Evolutionary conservation across 2,329 filamentous ascomycete genomes (phyloP), one percentile per base, ranked within the genome.

Genomic region (Aspergillus bombycis): DNA sequence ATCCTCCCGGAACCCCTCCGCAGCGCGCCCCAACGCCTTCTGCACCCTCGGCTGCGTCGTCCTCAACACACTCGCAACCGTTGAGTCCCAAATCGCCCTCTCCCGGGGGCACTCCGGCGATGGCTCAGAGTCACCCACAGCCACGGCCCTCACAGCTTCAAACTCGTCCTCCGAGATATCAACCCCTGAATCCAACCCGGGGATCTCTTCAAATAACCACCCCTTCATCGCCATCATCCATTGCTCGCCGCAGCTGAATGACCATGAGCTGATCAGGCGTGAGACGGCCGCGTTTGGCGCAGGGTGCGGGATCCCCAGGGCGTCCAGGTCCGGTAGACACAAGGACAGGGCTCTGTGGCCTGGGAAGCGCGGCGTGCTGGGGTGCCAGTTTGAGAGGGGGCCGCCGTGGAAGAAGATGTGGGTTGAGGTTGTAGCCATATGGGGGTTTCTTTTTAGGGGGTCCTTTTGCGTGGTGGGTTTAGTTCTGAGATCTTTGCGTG

Each of bases 201-300:
- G 46, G 2, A 50, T 28, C 3, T 19, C 46, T n/a, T 65, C 63
- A n/a, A 65, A 65, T 16, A 65, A 50, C 63, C 63, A 65, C 23
- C 61, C 61, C 19, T 65, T 65, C 21, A 63, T 26, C 2, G 61
- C 63, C 63, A 65, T 65, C 63, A 65, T 65, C 63, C 63, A 65
- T 43, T 65, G 63, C 41, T 65, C 63, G n/a, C 63, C 63, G 43
- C 61, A 56, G 28, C n/a, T 32, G 52, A 65, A 65, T 23, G n/a
- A 14, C 32, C 58, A 65, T 7, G 45, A 26, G n/a, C 34, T 6
- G 28, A 65, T 41, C 2, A 65, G 61, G 5, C 54, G 48, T 11
- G 63, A 63, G 7, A 58, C 52, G 10, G 55, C 30, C 28, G 63
- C 56, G 4, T 58, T 23, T 23, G 16, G 28, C 6, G 55, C n/a